These are phyloP conservation scores for Falciphora oryzae DNA, from an alignment of 2,329 filamentous ascomycete species.

Conservation along the genomic window DNA sequence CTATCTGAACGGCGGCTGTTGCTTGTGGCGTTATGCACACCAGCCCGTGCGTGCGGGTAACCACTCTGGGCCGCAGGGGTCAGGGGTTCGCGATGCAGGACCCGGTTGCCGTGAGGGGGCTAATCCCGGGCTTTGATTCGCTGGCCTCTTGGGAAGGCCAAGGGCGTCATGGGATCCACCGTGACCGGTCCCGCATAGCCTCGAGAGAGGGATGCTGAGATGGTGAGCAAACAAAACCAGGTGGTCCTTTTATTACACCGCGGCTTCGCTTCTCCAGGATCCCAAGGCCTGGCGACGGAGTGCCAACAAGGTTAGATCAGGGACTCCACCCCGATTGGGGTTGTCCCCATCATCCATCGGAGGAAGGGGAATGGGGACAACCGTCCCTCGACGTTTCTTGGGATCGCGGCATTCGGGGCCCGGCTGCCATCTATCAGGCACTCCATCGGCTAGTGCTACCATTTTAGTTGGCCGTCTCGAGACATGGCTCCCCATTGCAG, in stretches of 20 bases:
- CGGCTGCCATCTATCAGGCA: neutral
- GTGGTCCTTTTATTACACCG: neutral
- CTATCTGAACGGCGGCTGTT: neutral
- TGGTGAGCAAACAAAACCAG: neutral
- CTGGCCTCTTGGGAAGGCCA: neutral
- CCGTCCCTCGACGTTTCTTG: neutral
- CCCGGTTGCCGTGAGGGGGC: neutral
- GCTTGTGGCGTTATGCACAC: slow-evolving; percentile 8
- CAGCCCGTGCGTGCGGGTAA: slow-evolving; percentile 3
- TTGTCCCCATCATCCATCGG: neutral
- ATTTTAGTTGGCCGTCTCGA: neutral
- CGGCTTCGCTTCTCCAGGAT: neutral
- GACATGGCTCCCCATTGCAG: neutral
- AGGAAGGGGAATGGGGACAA: neutral
- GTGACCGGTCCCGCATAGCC: neutral
- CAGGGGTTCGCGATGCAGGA: neutral
- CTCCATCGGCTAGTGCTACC: neutral
- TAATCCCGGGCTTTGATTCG: neutral
- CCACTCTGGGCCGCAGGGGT: neutral
- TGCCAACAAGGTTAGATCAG: too few species aligned
- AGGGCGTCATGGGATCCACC: neutral
- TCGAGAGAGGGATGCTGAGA: neutral
- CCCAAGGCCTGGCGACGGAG: neutral
- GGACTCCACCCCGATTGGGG: neutral
- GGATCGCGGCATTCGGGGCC: neutral